Evolutionary conservation across 345 rosid genomes (phyloP), one percentile per base, ranked within the genome.

Genomic region (Viola odorata): DNA sequence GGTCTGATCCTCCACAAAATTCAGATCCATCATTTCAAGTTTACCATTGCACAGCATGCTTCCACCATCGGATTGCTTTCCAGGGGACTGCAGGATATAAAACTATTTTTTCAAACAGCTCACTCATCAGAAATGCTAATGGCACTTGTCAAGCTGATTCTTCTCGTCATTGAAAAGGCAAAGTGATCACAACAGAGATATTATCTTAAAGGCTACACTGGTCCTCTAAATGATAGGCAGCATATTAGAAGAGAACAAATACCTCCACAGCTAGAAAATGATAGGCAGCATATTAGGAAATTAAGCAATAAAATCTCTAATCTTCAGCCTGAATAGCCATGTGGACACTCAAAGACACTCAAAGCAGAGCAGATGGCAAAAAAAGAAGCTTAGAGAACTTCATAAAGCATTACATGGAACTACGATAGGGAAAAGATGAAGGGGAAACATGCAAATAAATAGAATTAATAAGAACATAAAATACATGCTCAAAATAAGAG

Each of bases 11-110:
- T 50, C 45, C 0, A 45, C 67, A 51, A 61, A 61, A 58, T 74
- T 68, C 58, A 6, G 42, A 55, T 55, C 70, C 52, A 41, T 55
- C 61, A 17, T 66, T 58, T 60, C 39, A 13, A 58, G 53, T 65
- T 62, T 64, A 52, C 61, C 65, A 58, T 63, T 41, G 62, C 65
- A 37, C 52, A 23, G 8, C 5, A 50, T 55, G 58, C 64, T 73
- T 71, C 64, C 56, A 41, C 57, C 67, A 32, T 38, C 32, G 58
- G 55, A 7, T 44, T 48, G 60, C 63, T 68, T 76, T 60, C 68
- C 65, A 61, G 59, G 62, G 40, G 67, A 63, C 82, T 80, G 81
- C 79, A 72, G 57, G 61, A 57, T 36, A 32, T 23, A 1, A 23
- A 23, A 23, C 32, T 45, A 13, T 32, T 37, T 63, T 54, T 14